Conservation (phyloP, 2,329 filamentous ascomycete genomes). For the Leptographium procerum region DNA sequence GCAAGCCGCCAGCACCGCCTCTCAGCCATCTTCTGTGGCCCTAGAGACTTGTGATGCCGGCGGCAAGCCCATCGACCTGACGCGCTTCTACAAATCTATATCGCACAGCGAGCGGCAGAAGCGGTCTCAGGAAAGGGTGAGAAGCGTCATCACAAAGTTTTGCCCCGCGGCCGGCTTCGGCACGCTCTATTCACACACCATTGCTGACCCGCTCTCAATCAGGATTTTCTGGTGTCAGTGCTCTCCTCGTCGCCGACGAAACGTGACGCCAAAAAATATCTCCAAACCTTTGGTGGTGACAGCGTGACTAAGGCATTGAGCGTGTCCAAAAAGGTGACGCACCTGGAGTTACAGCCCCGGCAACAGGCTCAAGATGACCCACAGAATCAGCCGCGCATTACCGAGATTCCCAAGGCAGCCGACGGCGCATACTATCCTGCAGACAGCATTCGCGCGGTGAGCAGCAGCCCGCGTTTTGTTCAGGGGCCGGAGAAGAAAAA, state of each 20-base stretch:
- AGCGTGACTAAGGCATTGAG: conserved; percentile 20
- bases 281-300: conserved; percentile 64
- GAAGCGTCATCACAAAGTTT: background rate
- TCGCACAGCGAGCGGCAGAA: conserved; percentile 34
- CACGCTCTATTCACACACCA: too few relatives aligned
- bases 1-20: background rate
- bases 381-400: background rate
- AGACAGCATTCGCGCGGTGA: conserved; percentile 19
- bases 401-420: background rate
- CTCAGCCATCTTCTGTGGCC: background rate
- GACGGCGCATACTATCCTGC: conserved; percentile 4
- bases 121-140: conserved; percentile 36
- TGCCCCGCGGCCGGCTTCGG: too few relatives aligned
- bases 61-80: conserved; percentile 9
- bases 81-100: conserved; percentile 24
- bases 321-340: conserved; percentile 18
- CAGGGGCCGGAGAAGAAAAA: conserved; percentile 17
- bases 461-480: conserved; percentile 23
- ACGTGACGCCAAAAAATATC: conserved; percentile 81
- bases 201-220: background rate
- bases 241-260: conserved; percentile 84
- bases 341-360: conserved; percentile 12
- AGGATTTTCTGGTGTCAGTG: conserved; percentile 81
- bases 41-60: background rate
- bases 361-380: conserved; percentile 11